Evolutionary conservation across 352 stramenopile genomes (phyloP), one percentile per base, ranked within the genome.

Genomic region (Phytophthora sansomeana): DNA sequence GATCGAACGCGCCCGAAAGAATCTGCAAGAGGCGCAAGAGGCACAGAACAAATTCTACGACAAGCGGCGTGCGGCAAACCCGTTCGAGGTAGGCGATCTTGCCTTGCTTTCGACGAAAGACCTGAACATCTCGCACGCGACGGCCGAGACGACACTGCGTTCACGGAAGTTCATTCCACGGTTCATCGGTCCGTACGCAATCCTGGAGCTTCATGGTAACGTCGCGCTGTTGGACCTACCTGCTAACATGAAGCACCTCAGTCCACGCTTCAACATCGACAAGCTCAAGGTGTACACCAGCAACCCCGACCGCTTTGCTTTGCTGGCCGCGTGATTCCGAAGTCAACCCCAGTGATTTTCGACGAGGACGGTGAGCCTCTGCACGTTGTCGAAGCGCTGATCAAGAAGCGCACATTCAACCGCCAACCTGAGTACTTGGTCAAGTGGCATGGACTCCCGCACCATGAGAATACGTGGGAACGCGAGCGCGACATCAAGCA

Each of bases 281-380:
- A 57, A 69, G 51, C 24, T 55, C 32, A 63, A 55, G 43, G 55
- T 56, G 1, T 63, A 56, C 16, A 56, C 3, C 21, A 63, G 55
- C 44, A 63, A 50, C 36, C 42, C 53, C 1, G 44, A 57, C 26
- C 42, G 30, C 9, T 55, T 59, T 16, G 30, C 9, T 55, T 59
- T 16, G 32, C 2, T 0, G 41, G 46, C 2, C 52, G 43, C 28
- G 54, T 33, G 39, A 66, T 71, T 21, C 49, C 47, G 1, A 65
- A 53, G 7, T 53, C 54, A 11, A 53, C 29, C 24, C 54, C 14
- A 0, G 54, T 61, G n/a, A 52, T 61, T 29, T 51, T 61, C 11
- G 28, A 61, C 54, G 41, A 61, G 29, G 43, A 51, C 30, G 41
- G 54, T 39, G 54, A 61, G 32, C 28, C 9, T 21, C 29, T 61